A percentile compares a stretch with the other conserved stretches of the same genome.
Evolutionary conservation across 495 filamentous ascomycete genomes (phyloP).

Genomic region (Aspergillus sparsus): DNA sequence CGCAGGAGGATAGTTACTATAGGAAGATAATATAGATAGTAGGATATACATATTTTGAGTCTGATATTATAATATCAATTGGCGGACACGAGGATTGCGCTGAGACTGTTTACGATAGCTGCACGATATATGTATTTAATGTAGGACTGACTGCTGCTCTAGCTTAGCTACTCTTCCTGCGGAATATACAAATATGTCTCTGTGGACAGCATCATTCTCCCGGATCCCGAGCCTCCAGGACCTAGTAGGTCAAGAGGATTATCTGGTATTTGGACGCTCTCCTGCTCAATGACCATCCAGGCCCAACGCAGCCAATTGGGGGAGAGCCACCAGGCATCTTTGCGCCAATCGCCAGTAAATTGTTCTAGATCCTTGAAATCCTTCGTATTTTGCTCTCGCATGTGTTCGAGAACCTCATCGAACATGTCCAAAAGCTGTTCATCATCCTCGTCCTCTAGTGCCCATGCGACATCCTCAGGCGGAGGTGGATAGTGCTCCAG

Average conservation of each 20-base stretch:
- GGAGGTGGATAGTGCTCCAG: conserved; percentile 39
- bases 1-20: no score
- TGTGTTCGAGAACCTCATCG: conserved; percentile 25
- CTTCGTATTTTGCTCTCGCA: conserved; percentile 15
- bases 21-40: no score
- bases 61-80: no score
- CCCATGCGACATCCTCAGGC: conserved; percentile 31
- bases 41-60: no score
- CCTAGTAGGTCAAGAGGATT: conserved; percentile 38
- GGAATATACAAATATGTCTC: conserved; percentile 47
- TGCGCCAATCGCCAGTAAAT: conserved; percentile 23
- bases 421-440: conserved; percentile 27
- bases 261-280: conserved; percentile 42
- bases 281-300: conserved; percentile 41
- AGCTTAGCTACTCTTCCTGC: conserved; percentile 17
- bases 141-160: no score
- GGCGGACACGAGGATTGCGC: no score
- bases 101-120: no score
- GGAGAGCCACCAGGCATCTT: conserved; percentile 41
- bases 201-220: conserved; percentile 34
- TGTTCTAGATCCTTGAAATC: conserved; percentile 19
- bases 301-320: conserved; percentile 47
- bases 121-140: no score
- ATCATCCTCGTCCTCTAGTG: conserved; percentile 35
- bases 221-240: conserved; percentile 17